These are phyloP conservation scores for Crithidia expoeki DNA, from an alignment of 208 protist genomes.

Conservation along the genomic window DNA sequence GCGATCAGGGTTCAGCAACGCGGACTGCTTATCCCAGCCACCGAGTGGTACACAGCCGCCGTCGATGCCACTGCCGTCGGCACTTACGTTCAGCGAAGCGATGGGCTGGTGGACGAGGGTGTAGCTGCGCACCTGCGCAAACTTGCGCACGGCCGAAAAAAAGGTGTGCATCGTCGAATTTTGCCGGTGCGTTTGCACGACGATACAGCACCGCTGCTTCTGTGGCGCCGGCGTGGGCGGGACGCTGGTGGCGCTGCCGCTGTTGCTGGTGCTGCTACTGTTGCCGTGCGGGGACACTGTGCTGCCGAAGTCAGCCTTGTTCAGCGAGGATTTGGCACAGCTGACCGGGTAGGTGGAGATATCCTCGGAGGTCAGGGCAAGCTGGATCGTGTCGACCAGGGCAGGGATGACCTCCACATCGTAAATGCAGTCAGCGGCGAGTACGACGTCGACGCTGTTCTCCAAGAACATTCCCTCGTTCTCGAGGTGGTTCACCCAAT, in stretches of 20 bases:
- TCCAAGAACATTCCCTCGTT: conserved; percentile 46
- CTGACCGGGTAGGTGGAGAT: conserved; percentile 6
- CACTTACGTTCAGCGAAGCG: conserved; percentile 35
- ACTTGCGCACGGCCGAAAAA: conserved; percentile 54
- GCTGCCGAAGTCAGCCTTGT: not conserved
- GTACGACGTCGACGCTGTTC: conserved; percentile 55
- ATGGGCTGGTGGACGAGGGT: conserved; percentile 36
- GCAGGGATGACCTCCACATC: conserved; percentile 62
- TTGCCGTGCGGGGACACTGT: not conserved
- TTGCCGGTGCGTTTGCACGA: conserved; percentile 87
- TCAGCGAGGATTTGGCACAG: not conserved
- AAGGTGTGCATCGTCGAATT: conserved; percentile 78
- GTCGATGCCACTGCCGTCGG: conserved; percentile 33
- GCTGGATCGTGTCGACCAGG: conserved; percentile 58
- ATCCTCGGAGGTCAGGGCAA: conserved; percentile 30
- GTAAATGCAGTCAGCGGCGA: conserved; percentile 88
- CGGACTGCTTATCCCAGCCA: conserved; percentile 28
- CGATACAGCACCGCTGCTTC: conserved; percentile 48
- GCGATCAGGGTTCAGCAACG: conserved; percentile 21
- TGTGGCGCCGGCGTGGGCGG: not conserved
- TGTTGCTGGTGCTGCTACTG: conserved; percentile 15
- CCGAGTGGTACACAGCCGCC: conserved; percentile 38
- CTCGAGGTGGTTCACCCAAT: conserved; percentile 59
- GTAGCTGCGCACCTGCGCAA: conserved; percentile 51
- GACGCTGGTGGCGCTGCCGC: not conserved